Conservation (phyloP, 768 basidiomycete genomes). For the Amanita thiersii region DNA sequence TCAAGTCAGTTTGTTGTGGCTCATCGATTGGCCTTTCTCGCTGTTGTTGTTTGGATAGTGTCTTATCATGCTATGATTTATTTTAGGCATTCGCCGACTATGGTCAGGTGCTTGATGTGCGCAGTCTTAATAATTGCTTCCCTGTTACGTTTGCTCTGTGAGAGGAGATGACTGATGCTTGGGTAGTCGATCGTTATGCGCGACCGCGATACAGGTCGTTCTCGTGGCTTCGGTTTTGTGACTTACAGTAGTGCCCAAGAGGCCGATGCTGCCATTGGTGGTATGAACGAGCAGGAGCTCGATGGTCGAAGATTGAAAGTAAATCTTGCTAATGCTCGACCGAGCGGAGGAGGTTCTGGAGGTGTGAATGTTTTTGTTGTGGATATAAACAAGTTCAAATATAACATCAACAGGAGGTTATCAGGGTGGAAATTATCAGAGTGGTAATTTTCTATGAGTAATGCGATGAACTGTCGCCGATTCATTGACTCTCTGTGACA, state of each 20-base stretch:
- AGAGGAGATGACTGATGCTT: slow-evolving; percentile 29
- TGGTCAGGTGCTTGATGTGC: slow-evolving; percentile 88
- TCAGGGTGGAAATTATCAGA: no score
- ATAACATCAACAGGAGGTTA: no score
- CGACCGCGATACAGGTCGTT: slow-evolving; percentile 96
- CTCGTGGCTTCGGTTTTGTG: slow-evolving; percentile 96
- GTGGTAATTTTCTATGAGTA: no score
- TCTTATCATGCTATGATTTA: slow-evolving; percentile 44
- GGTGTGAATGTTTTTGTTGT: slow-evolving; percentile 19
- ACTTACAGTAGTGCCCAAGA: slow-evolving; percentile 57
- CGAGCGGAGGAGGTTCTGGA: slow-evolving; percentile 42
- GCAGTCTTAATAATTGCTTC: slow-evolving; percentile 40
- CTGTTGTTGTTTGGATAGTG: slow-evolving; percentile 22
- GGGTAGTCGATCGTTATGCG: slow-evolving; percentile 94
- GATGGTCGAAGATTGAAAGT: slow-evolving; percentile 90
- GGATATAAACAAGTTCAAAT: neutral
- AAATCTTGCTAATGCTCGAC: slow-evolving; percentile 73
- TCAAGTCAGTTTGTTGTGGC: slow-evolving; percentile 63
- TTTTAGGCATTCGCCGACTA: slow-evolving; percentile 77
- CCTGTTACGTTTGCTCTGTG: slow-evolving; percentile 16
- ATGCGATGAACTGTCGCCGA: no score
- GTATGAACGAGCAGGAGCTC: slow-evolving; percentile 84
- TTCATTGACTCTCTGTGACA: slow-evolving; percentile 3
- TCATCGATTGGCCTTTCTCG: slow-evolving; percentile 25
- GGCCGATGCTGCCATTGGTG: slow-evolving; percentile 69